Conservation (phyloP, 306 rosid genomes). For the Betula pendula region DNA sequence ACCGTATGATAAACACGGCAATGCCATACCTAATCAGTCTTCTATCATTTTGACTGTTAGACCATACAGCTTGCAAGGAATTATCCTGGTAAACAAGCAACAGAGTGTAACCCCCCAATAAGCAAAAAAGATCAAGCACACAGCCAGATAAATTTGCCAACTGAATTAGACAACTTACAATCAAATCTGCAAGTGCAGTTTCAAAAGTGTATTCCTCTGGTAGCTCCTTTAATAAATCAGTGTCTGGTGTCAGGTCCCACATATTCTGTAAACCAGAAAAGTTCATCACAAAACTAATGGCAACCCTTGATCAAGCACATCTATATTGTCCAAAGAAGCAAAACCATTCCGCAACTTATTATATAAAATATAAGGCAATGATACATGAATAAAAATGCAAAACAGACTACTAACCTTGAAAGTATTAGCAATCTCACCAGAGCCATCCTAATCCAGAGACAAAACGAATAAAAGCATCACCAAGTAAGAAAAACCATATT, state of each 20-base stretch:
- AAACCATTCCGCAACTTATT: not conserved
- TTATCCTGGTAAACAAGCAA: conserved; percentile 53
- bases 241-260: conserved; percentile 75
- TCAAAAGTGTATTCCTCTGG: conserved; percentile 58
- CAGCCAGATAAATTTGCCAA: not conserved
- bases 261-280: conserved; percentile 46
- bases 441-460: conserved; percentile 39
- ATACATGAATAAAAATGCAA: not conserved
- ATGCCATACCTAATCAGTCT: conserved; percentile 42
- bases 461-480: not conserved
- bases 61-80: conserved; percentile 75
- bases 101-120: not conserved
- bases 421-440: conserved; percentile 4
- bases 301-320: not conserved
- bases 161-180: conserved; percentile 41
- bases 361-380: not conserved
- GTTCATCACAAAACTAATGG: not conserved
- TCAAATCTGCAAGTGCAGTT: conserved; percentile 67
- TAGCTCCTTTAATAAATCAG: conserved; percentile 49
- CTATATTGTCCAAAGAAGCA: not conserved
- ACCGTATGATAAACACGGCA: not conserved
- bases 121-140: not conserved
- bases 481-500: conserved; percentile 14
- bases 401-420: conserved; percentile 42
- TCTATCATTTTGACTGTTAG: conserved; percentile 21